Conservation (phyloP, 2,329 filamentous ascomycete genomes). For the Metarhizium brunneum region DNA sequence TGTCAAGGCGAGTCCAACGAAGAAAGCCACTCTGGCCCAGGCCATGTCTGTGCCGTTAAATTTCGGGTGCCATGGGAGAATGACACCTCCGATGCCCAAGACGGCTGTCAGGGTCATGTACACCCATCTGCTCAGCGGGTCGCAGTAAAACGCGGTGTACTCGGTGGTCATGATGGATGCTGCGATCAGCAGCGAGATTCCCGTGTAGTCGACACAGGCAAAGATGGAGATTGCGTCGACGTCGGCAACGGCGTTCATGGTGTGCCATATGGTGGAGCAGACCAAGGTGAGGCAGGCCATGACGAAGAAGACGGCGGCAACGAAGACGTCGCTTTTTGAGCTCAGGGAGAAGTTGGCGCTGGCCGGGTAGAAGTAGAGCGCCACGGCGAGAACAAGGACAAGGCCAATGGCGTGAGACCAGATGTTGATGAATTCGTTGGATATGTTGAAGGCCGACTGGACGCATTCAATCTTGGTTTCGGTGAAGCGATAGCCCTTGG, state of each 20-base stretch:
- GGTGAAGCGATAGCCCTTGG: constrained; percentile 84
- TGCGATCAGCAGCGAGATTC: constrained; percentile 88
- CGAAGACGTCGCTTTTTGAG: constrained; percentile 79
- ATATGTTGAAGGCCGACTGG: constrained; percentile 70
- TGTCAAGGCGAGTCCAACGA: constrained; percentile 75
- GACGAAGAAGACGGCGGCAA: constrained; percentile 92
- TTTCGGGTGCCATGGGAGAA: constrained; percentile 89
- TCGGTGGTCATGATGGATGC: constrained; percentile 97
- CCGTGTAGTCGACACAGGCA: constrained; percentile 96
- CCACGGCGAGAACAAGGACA: constrained; percentile 76
- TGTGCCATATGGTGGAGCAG: constrained; percentile 96
- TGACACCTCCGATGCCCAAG: constrained; percentile 77
- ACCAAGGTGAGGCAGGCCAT: constrained; percentile 90
- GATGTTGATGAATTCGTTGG: constrained; percentile 95
- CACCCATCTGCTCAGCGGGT: constrained; percentile 73
- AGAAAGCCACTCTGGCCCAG: constrained; percentile 88
- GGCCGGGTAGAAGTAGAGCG: constrained; percentile 92
- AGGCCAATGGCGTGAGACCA: constrained; percentile 92
- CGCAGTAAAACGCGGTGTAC: constrained; percentile 98
- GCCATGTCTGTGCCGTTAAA: constrained; percentile 93
- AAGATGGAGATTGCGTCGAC: constrained; percentile 86
- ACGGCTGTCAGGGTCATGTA: constrained; percentile 78
- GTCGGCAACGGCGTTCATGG: constrained; percentile 94
- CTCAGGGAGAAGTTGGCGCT: constrained; percentile 79
- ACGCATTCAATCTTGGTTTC: constrained; percentile 87